These are phyloP conservation scores for Bruguiera sexangula DNA, from an alignment of 345 rosid species.

Conservation along the genomic window DNA sequence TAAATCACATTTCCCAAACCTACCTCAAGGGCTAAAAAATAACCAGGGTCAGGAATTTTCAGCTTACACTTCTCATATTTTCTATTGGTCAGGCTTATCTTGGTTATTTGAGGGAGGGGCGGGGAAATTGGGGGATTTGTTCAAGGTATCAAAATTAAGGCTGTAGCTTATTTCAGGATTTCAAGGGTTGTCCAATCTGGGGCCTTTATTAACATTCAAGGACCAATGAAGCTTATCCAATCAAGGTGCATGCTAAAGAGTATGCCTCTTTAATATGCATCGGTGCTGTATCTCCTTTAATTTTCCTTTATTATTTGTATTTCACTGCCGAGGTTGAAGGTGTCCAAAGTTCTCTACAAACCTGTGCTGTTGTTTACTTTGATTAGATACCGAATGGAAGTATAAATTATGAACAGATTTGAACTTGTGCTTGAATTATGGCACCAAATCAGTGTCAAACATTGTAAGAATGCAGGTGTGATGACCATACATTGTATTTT, in stretches of 20 bases:
- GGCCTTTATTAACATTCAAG: too few relatives aligned
- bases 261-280: too few relatives aligned
- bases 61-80: background rate
- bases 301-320: too few relatives aligned
- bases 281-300: too few relatives aligned
- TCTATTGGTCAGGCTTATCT: background rate
- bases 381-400: background rate
- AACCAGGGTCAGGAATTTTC: background rate
- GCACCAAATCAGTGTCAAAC: background rate
- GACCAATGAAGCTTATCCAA: too few relatives aligned
- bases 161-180: too few relatives aligned
- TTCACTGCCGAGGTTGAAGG: too few relatives aligned
- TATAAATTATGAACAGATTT: background rate
- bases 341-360: background rate
- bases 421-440: background rate
- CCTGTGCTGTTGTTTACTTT: background rate
- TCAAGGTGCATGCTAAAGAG: too few relatives aligned
- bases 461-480: background rate
- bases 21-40: background rate
- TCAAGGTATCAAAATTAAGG: slow-evolving; percentile 1
- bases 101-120: background rate
- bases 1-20: background rate
- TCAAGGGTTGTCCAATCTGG: background rate
- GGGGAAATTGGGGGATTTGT: background rate
- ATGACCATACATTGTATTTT: background rate